Base-by-base conservation (phyloP, 169 alveolate genomes). In the Plasmodium coatneyi region DNA sequence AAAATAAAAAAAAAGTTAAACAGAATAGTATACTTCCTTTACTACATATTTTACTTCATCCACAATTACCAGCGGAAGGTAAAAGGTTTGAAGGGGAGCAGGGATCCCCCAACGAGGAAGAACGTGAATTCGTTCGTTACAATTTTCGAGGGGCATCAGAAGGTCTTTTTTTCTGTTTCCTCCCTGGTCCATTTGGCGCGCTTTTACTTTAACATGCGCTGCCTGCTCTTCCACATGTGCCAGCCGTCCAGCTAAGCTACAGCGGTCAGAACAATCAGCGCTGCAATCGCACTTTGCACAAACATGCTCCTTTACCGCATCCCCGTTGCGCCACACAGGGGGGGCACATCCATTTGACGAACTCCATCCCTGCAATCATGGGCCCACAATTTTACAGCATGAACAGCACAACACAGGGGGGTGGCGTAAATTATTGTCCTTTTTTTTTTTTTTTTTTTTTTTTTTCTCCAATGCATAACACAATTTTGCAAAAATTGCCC, bases 1-100 rank as follows among this genome's bases (percentile, higher is more conserved):
- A 87, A 76, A 79, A 87, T 79, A 10, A 36, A 79, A 70, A 87
- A 87, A 79, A 78, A 76, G 12, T 4, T 56, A 12, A 22, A 78
- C 0, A 30, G 6, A 41, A 87, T 87, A 1, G 43, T 87, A 0
- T 87, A 87, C n/a, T 49, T 87, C 43, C 72, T 87, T 36, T 87
- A 87, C 36, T 78, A 87, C 30, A 25, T 79, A 19, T 87, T 87
- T 41, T 54, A 87, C 80, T 76, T 87, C n/a, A 87, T 87, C 30
- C 70, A 76, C n/a, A 87, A 87, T 66, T 87, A 87, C 49, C 36
- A 79, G 39, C 16, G 32, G 72, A 78, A 74, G 46, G 34, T 78
- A 52, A 80, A 14, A 34, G 36, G 39, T 6, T 6, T 83, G 25
- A n/a, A 46, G 5, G 32, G 32, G 10, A 39, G 19, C n/a, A 30